Base-by-base conservation (phyloP, 2,329 filamentous ascomycete genomes). In the Aspergillus floridensis region DNA sequence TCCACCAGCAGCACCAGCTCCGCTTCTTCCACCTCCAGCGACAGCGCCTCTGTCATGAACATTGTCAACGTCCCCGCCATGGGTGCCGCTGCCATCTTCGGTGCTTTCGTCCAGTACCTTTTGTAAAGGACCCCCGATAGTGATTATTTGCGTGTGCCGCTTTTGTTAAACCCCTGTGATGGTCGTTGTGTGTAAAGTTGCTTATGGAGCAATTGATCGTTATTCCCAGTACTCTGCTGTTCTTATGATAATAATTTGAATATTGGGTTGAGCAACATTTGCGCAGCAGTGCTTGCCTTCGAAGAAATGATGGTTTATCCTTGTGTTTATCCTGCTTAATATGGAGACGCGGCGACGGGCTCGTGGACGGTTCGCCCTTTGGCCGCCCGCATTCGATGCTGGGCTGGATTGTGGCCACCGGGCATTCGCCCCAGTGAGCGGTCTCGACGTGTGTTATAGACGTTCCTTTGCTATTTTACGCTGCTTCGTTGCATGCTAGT, bases 21-120 rank as follows among this genome's bases (percentile, higher is more conserved):
- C 55, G 67, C 70, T 49, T 65, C 72, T 41, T 53, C 66, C 61
- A 69, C 71, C 21, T 71, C 69, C 60, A 72, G 70, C 60, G 74
- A 74, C 57, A 77, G 74, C 65, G 74, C 72, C 59, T 74, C 74
- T 51, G 71, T 73, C 52, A 70, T 66, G 60, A 72, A 66, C 65
- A 63, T 67, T 50, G 76, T 66, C 62, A 74, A 72, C 66, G 65
- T 73, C 26, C 70, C 76, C 57, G 70, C 71, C 10, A 69, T 79
- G 55, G 79, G 79, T 65, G 53, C 77, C 54, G 77, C 79, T 38
- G 76, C 79, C 54, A 10, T 78, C 57, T 70, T 82, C 64, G 78
- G 78, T 67, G 75, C 75, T 67, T 65, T 82, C 48, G 66, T 80
- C 64, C 75, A 77, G 67, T 73, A 80, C 61, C 70, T 74, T 68